Base-by-base conservation (phyloP, 305 asterid species). In the Plantago lanceolata region DNA sequence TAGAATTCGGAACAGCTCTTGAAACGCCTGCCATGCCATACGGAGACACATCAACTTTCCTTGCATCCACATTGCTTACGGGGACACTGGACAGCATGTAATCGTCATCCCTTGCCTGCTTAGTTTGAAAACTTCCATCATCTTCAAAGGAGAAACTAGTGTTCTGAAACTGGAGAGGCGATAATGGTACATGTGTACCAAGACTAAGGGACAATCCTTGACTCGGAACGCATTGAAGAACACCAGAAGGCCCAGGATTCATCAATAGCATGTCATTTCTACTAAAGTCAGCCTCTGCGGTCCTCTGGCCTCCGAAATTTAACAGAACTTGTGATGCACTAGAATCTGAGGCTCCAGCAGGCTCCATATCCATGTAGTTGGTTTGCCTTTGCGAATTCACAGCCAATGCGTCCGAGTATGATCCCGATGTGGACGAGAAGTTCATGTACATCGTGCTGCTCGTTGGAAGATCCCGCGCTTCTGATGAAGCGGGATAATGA, bases 181-280 rank as follows among this genome's bases (percentile, higher is more conserved):
- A 49, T 57, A 78, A 73, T 4, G 91, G 81, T 4, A 66, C 79
- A 8, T 81, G 76, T 13, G 97, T 73, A 58, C 90, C 76, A 52
- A 91, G 95, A 68, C 87, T 86, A 49, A 91, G 95, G 24, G 96
- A 90, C 70, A 90, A 63, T 26, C 95, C 96, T 72, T 83, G 93
- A 13, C 78, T 75, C 17, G 76, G 77, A 52, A 63, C 65, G 2
- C 79, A 75, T 57, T 70, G 83, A 77, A 79, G 73, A 65, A 76
- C 66, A 43, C 71, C 68, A 47, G 74, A 72, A 68, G 69, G 73
- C 49, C 68, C 76, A 6, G 66, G 79, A 6, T 78, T 64, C 79
- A 84, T 77, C 74, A 82, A 55, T 17, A 79, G 57, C 78, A 76
- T 78, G 68, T 79, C 84, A 49, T 70, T 69, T 20, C 85, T 71